Conservation (phyloP, 2,329 filamentous ascomycete genomes). For the Claviceps citrina region DNA sequence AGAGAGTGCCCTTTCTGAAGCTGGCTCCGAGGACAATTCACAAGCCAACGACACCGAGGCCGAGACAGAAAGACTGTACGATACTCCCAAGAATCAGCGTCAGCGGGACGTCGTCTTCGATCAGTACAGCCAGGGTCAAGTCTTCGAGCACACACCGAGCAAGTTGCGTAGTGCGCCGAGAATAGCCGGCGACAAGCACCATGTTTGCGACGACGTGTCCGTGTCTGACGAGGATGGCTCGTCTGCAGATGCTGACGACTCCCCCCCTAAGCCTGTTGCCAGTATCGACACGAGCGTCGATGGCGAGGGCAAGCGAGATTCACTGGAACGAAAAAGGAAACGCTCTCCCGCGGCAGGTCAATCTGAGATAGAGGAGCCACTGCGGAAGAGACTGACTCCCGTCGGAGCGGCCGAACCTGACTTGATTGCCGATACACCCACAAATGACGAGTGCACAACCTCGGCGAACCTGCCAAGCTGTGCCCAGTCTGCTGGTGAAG, state of each 20-base stretch:
- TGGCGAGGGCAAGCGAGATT: constrained; percentile 19
- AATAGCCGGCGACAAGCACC: constrained; percentile 16
- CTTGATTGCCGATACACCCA: constrained; percentile 16
- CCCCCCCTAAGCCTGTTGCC: constrained; percentile 19
- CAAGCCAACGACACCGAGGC: constrained; percentile 60
- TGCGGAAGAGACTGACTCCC: constrained; percentile 39
- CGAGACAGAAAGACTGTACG: constrained; percentile 83
- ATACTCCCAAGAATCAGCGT: constrained; percentile 59
- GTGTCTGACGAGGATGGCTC: constrained; percentile 25
- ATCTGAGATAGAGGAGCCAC: constrained; percentile 31
- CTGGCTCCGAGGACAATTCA: constrained; percentile 25
- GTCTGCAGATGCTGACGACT: constrained; percentile 21
- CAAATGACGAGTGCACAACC: constrained; percentile 22
- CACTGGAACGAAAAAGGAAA: constrained; percentile 33
- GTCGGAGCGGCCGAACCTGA: constrained; percentile 26
- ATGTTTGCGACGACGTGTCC: constrained; percentile 25
- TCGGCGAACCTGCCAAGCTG: constrained; percentile 21
- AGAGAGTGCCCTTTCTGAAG: constrained; percentile 41
- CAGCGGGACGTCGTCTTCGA: constrained; percentile 46
- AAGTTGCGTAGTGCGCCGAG: constrained; percentile 45
- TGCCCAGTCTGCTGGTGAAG: constrained; percentile 31
- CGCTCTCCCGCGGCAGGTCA: constrained; percentile 30
- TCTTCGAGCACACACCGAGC: constrained; percentile 56
- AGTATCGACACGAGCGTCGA: constrained; percentile 15
- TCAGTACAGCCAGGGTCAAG: constrained; percentile 36